Evolutionary conservation across 2,329 filamentous ascomycete genomes (phyloP).

Genomic region (Lasiodiplodia sp.): DNA sequence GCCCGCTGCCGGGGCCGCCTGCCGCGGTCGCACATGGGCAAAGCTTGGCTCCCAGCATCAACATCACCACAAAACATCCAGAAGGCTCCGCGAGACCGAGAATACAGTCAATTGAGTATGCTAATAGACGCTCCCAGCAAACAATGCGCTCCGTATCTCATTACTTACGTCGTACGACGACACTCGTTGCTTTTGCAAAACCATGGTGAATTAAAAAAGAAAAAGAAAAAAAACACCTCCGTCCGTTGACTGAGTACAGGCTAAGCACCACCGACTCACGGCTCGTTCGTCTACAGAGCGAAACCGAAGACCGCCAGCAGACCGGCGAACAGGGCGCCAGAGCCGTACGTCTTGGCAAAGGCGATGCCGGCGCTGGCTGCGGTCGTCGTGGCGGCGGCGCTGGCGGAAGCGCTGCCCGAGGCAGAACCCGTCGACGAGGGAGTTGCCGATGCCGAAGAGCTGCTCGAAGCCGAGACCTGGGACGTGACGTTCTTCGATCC

Average conservation of each 20-base stretch:
- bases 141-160: constrained; percentile 27
- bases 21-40: not conserved
- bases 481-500: constrained; percentile 49
- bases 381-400: constrained; percentile 39
- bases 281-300: constrained; percentile 56
- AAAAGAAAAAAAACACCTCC: constrained; percentile 6
- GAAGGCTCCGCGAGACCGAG: not conserved
- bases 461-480: constrained; percentile 32
- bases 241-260: not conserved
- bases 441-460: constrained; percentile 37
- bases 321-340: constrained; percentile 59
- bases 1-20: not conserved
- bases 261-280: not conserved
- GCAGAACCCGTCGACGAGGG: constrained; percentile 31
- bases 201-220: constrained; percentile 15
- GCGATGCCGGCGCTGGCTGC: constrained; percentile 54
- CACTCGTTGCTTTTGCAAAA: constrained; percentile 25
- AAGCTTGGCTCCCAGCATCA: not conserved
- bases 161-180: constrained; percentile 26
- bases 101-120: constrained; percentile 16
- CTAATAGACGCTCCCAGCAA: constrained; percentile 8
- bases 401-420: constrained; percentile 30
- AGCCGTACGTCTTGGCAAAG: constrained; percentile 59
- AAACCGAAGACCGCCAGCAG: constrained; percentile 65
- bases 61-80: not conserved